Percentiles rank a stretch among this genome's conserved stretches.
phyloP scores from a whole-genome alignment of 257 asterid species.

The Cynanchum wilfordii region DNA sequence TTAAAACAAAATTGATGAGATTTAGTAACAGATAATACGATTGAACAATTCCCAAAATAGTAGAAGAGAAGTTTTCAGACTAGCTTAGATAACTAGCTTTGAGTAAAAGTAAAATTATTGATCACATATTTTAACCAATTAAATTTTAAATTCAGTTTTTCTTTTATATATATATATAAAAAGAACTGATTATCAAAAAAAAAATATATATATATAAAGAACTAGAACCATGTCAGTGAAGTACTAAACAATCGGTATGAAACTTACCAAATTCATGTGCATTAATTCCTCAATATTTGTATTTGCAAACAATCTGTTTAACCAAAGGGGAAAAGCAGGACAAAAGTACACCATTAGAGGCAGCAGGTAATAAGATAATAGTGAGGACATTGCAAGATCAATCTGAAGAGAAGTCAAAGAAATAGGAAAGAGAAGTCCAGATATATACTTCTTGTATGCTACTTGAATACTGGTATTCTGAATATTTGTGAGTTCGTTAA shows the following conservation, averaged over 20 bases:
- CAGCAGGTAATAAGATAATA: slow-evolving; percentile 3
- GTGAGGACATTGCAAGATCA: not conserved
- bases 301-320: slow-evolving; percentile 56
- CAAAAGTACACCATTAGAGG: slow-evolving; percentile 17
- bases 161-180: too few relatives aligned
- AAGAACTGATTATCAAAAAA: too few relatives aligned
- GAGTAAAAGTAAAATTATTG: not conserved
- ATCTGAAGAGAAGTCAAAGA: not conserved
- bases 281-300: slow-evolving; percentile 61
- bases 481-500: slow-evolving; percentile 54
- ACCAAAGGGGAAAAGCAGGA: slow-evolving; percentile 14
- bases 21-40: not conserved
- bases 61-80: not conserved
- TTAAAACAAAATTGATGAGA: not conserved
- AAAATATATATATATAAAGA: not conserved
- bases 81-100: not conserved
- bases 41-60: not conserved
- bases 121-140: not conserved
- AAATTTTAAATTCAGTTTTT: not conserved
- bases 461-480: slow-evolving; percentile 60
- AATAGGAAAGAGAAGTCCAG: slow-evolving; percentile 4
- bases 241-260: slow-evolving; percentile 2
- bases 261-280: slow-evolving; percentile 80
- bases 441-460: slow-evolving; percentile 56
- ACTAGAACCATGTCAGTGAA: slow-evolving; percentile 1